Evolutionary conservation across 2,329 filamentous ascomycete genomes (phyloP), one percentile per base, ranked within the genome.

Genomic region (Aspergillus alliaceus): DNA sequence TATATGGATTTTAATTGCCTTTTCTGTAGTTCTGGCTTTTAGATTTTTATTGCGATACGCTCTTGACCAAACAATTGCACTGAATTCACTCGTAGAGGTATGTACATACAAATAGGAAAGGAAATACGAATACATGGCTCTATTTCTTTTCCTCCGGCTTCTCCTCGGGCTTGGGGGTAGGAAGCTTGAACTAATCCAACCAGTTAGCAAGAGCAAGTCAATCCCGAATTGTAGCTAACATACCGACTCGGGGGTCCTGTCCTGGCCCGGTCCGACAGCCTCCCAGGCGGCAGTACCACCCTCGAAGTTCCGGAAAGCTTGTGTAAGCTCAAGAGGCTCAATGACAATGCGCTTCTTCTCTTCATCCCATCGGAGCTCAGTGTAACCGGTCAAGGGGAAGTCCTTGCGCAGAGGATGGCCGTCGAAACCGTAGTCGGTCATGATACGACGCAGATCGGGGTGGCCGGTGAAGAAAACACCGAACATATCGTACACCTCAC

Each of bases 341-440:
- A 96, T 93, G 59, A 99, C 93, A 73, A 99, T 97, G 61, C 95
- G 87, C 87, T 99, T 99, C 90, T 97, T 99, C 84, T 99, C 96
- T 80, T 99, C 95, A 67, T 99, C 95, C 73, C 96, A 99, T 72
- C 95, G 86, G 66, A 99, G 89, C 81, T 99, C 96, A 32, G 95
- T 99, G 82, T 99, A 99, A 48, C 95, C 95, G 2, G 95, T 97
- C 75, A 99, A 80, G 22, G 95, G 95, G 81, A 99, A 99, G 75
- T 99, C 95, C 82, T 99, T 99, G 72, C 96, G 86, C 73, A 99
- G 80, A 40, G 95, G 95, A 80, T 99, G 95, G 53, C 95, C 95
- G 76, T 99, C 96, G 72, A 99, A 99, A 53, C 95, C 95, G 76
- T 99, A 99, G 76, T 99, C 95, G 64, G 95, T 99, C 93, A 99